Conservation (phyloP, 371 early-diverging fungal species). For the Mortierella sp. region DNA sequence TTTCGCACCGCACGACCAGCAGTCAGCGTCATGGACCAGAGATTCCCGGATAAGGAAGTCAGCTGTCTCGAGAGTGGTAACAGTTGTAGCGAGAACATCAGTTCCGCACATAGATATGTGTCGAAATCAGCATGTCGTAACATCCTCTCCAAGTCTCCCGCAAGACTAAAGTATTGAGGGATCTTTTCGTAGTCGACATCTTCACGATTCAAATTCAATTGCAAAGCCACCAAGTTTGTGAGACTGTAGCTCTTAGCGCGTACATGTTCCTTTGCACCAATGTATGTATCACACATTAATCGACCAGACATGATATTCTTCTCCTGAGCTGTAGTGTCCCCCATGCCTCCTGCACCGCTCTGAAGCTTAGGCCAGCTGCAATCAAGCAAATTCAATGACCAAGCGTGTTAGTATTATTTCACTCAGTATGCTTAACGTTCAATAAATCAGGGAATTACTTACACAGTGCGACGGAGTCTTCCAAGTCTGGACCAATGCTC, state of each 20-base stretch:
- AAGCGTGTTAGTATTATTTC: not conserved
- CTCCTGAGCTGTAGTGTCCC: constrained; percentile 83
- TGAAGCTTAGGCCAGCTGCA: constrained; percentile 83
- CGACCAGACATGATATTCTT: constrained; percentile 89
- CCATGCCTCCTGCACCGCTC: constrained; percentile 85
- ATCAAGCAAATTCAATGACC: not conserved
- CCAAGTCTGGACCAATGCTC: constrained; percentile 88
- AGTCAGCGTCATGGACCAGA: constrained; percentile 90
- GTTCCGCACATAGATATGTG: constrained; percentile 79
- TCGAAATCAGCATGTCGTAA: constrained; percentile 89
- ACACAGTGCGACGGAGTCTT: constrained; percentile 83
- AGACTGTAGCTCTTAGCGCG: constrained; percentile 90
- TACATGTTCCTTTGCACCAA: constrained; percentile 90
- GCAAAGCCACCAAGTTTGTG: constrained; percentile 80
- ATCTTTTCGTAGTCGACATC: constrained; percentile 90
- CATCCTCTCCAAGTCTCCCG: constrained; percentile 73
- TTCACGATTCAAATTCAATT: constrained; percentile 85
- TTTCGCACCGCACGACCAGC: constrained; percentile 99
- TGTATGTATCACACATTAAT: constrained; percentile 95
- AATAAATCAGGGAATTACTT: constrained; percentile 36
- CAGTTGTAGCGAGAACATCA: constrained; percentile 91
- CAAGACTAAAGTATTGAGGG: constrained; percentile 73
- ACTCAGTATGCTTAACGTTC: not conserved
- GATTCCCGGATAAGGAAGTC: constrained; percentile 94
- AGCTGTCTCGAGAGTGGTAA: constrained; percentile 96